These are phyloP conservation scores for Thalassiosira mediterranea DNA, from an alignment of 352 stramenopile species.

Conservation along the genomic window DNA sequence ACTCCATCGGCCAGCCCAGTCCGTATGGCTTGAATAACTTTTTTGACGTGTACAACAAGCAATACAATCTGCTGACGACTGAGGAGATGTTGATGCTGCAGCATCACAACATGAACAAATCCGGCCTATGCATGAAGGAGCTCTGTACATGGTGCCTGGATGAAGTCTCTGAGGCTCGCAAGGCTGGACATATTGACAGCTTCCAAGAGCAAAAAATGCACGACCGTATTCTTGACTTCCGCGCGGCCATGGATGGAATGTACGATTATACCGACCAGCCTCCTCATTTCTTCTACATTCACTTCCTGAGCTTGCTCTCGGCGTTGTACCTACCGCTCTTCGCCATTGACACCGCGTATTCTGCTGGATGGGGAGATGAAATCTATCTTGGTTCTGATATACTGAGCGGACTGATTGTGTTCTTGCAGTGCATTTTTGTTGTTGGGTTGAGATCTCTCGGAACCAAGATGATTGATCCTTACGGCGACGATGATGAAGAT, in stretches of 20 bases:
- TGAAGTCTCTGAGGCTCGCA: slow-evolving; percentile 18
- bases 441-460: slow-evolving; percentile 54
- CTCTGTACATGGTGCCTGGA: slow-evolving; percentile 30
- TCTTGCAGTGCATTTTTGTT: slow-evolving; percentile 62
- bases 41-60: slow-evolving; percentile 50
- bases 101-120: slow-evolving; percentile 38
- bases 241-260: slow-evolving; percentile 38
- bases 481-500: slow-evolving; percentile 60
- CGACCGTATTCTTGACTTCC: slow-evolving; percentile 46
- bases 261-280: slow-evolving; percentile 53
- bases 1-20: slow-evolving; percentile 8
- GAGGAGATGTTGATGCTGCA: slow-evolving; percentile 41
- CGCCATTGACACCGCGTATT: slow-evolving; percentile 33
- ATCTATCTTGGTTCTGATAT: slow-evolving; percentile 33
- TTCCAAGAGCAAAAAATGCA: slow-evolving; percentile 33
- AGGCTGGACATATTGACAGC: slow-evolving; percentile 41
- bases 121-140: slow-evolving; percentile 39
- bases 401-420: slow-evolving; percentile 51
- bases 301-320: slow-evolving; percentile 61
- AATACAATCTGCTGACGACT: slow-evolving; percentile 35
- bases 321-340: slow-evolving; percentile 60
- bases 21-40: slow-evolving; percentile 47
- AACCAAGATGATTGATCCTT: slow-evolving; percentile 63
- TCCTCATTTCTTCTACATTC: slow-evolving; percentile 66
- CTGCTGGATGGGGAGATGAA: slow-evolving; percentile 36